phyloP scores from a whole-genome alignment of 768 basidiomycete species.

The Suillus subluteus region DNA sequence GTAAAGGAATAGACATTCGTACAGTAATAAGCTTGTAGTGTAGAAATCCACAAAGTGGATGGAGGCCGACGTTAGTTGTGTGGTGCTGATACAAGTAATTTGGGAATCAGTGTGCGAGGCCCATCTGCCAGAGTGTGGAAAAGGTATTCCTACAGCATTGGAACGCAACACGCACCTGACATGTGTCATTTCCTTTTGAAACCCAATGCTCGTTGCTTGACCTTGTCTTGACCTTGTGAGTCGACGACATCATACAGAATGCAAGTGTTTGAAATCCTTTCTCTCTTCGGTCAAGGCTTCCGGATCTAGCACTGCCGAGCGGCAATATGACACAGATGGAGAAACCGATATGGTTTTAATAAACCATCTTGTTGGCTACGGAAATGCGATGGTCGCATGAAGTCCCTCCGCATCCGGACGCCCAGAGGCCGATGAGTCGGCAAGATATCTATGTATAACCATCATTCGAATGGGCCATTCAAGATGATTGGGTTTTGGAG shows the following conservation, averaged over 20 bases:
- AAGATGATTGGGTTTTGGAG: slow-evolving; percentile 80
- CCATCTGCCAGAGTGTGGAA: too few relatives aligned
- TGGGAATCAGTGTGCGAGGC: too few relatives aligned
- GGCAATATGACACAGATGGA: slow-evolving; percentile 26
- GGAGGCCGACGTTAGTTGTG: too few relatives aligned
- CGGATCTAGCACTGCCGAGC: slow-evolving; percentile 41
- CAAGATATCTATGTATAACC: slow-evolving; percentile 64
- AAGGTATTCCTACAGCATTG: neutral
- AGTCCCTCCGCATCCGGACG: slow-evolving; percentile 58
- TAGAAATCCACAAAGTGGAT: too few relatives aligned
- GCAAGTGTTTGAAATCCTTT: slow-evolving; percentile 51
- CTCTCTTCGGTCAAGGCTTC: slow-evolving; percentile 32
- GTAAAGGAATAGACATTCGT: too few relatives aligned
- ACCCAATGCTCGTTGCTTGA: neutral
- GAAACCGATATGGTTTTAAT: slow-evolving; percentile 58
- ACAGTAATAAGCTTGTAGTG: too few relatives aligned
- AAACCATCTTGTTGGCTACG: slow-evolving; percentile 55
- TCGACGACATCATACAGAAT: slow-evolving; percentile 47
- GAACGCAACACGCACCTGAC: neutral
- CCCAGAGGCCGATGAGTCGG: slow-evolving; percentile 61
- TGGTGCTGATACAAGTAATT: too few relatives aligned
- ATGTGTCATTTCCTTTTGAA: neutral
- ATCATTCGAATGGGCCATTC: slow-evolving; percentile 66
- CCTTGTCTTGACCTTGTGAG: neutral
- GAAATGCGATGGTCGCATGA: neutral